These are phyloP conservation scores for Trichosporon ovoides DNA, from an alignment of 1,284 basidiomycete species.

Conservation along the genomic window DNA sequence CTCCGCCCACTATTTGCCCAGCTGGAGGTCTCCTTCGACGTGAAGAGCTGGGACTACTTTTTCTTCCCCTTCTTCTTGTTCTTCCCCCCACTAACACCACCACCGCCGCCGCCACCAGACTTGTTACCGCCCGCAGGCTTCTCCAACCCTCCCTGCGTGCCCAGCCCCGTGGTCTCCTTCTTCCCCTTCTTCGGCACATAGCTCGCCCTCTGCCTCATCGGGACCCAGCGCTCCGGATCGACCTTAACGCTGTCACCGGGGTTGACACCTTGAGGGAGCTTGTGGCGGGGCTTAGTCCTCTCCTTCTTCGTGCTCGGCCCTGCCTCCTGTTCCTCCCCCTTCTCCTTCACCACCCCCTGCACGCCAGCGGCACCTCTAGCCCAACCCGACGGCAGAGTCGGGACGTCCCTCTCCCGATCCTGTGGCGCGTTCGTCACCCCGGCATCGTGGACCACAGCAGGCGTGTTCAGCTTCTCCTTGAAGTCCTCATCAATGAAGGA, in stretches of 20 bases:
- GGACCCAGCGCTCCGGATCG: conserved; percentile 48
- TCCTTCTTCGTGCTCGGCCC: conserved; percentile 13
- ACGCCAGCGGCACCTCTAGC: conserved; percentile 8
- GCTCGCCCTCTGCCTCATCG: conserved; percentile 38
- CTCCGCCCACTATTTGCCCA: too few relatives aligned
- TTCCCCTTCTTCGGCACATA: conserved; percentile 47
- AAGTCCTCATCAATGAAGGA: conserved; percentile 71
- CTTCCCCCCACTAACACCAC: conserved; percentile 10
- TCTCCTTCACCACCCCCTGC: too few relatives aligned
- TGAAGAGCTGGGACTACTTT: conserved; percentile 14
- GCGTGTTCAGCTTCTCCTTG: conserved; percentile 49
- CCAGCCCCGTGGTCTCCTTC: conserved; percentile 30
- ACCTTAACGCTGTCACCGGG: conserved; percentile 34
- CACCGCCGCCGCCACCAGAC: conserved; percentile 5
- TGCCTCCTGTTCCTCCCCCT: too few relatives aligned
- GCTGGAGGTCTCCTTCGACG: too few relatives aligned
- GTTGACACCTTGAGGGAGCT: conserved; percentile 43
- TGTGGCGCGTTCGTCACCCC: conserved; percentile 23
- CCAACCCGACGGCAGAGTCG: conserved; percentile 41
- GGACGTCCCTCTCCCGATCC: conserved; percentile 39
- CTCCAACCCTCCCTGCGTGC: conserved; percentile 14
- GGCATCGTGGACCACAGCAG: conserved; percentile 19
- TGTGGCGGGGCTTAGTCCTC: conserved; percentile 36
- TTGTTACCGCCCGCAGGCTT: not conserved
- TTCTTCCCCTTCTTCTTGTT: conserved; percentile 21